These are phyloP conservation scores for Blastobotrys proliferans DNA, from an alignment of 1,139 yeast genomes.

Conservation along the genomic window DNA sequence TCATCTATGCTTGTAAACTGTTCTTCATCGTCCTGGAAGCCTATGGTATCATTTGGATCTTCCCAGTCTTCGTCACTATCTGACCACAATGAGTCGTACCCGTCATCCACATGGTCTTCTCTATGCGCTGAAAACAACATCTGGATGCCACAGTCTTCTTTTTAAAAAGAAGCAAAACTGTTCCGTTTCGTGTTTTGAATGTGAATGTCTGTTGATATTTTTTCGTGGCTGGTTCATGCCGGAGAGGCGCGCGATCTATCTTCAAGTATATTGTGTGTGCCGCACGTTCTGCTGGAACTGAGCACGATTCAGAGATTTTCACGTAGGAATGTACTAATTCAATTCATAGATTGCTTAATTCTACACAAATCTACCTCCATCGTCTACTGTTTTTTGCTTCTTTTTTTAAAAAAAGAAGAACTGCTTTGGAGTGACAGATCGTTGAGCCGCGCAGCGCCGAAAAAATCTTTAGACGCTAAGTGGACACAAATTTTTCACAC, in stretches of 20 bases:
- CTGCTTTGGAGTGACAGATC: too few relatives aligned
- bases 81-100: conserved; percentile 23
- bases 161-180: too few relatives aligned
- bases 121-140: conserved; percentile 10
- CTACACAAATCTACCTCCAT: too few relatives aligned
- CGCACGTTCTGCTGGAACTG: too few relatives aligned
- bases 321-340: too few relatives aligned
- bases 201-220: background rate
- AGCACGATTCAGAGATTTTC: too few relatives aligned
- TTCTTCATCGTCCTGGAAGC: background rate
- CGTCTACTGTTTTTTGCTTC: too few relatives aligned
- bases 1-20: conserved; percentile 1
- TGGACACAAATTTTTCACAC: background rate
- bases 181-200: background rate
- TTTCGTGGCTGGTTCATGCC: background rate
- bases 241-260: background rate
- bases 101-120: conserved; percentile 13
- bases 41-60: background rate
- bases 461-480: too few relatives aligned
- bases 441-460: too few relatives aligned
- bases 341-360: too few relatives aligned
- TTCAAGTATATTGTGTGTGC: too few relatives aligned
- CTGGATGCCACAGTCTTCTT: background rate
- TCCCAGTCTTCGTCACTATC: conserved; percentile 21
- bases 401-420: too few relatives aligned